Percentiles rank a stretch among this genome's conserved stretches.
These are phyloP conservation scores for Penicillium cinerascens DNA, from an alignment of 495 filamentous ascomycete species.

Conservation along the genomic window DNA sequence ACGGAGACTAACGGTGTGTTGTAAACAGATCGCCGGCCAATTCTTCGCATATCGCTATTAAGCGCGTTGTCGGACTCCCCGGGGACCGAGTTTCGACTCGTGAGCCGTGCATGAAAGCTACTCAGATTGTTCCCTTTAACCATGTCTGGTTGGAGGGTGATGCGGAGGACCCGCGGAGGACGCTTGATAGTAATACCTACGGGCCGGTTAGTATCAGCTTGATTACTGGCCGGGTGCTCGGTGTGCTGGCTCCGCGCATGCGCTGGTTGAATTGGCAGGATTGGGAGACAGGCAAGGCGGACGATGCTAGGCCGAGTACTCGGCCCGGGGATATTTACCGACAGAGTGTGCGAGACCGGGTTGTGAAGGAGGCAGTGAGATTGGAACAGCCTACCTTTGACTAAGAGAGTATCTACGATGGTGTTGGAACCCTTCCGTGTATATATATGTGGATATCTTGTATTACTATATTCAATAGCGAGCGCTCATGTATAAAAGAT, in stretches of 20 bases:
- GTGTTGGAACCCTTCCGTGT: slow-evolving; percentile 1
- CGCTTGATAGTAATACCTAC: slow-evolving; percentile 71
- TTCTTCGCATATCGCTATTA: slow-evolving; percentile 57
- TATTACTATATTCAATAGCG: slow-evolving; percentile 17
- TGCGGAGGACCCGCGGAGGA: slow-evolving; percentile 48
- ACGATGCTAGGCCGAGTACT: slow-evolving; percentile 13
- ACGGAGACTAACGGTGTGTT: background rate
- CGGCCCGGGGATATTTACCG: slow-evolving; percentile 39
- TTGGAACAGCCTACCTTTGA: slow-evolving; percentile 32
- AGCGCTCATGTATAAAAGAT: slow-evolving; percentile 1
- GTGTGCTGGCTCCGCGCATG: slow-evolving; percentile 60
- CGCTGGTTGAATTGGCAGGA: slow-evolving; percentile 38
- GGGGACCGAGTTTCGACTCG: slow-evolving; percentile 64
- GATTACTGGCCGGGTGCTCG: slow-evolving; percentile 60
- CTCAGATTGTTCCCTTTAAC: slow-evolving; percentile 59
- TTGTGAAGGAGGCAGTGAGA: slow-evolving; percentile 39
- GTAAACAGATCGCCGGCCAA: slow-evolving; percentile 57
- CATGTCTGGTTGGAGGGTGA: slow-evolving; percentile 83
- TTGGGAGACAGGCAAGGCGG: slow-evolving; percentile 35
- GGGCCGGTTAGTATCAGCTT: slow-evolving; percentile 62
- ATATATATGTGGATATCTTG: slow-evolving; percentile 17
- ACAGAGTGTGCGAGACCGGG: slow-evolving; percentile 37
- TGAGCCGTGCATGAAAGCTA: slow-evolving; percentile 54
- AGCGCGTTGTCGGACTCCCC: slow-evolving; percentile 66
- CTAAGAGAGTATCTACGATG: slow-evolving; percentile 5